A percentile compares a stretch with the other conserved stretches of the same genome.
Evolutionary conservation across 768 basidiomycete species (phyloP).

Genomic region (Tephrocybe sp.): DNA sequence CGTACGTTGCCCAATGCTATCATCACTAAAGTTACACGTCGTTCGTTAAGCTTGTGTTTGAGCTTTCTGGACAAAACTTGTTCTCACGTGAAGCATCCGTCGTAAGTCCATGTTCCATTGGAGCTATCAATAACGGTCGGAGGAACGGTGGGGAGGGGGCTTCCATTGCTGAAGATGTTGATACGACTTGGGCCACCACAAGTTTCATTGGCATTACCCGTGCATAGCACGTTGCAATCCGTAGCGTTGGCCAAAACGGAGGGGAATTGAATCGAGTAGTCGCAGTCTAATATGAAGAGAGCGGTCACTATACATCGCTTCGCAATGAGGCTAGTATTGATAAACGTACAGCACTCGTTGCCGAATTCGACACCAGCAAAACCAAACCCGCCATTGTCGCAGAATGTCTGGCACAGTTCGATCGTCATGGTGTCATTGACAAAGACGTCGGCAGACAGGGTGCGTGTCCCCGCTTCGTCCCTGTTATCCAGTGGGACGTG

Average conservation of each 20-base stretch:
- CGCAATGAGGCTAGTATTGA: neutral
- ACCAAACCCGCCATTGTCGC: conserved; percentile 1
- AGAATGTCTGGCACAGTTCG: conserved; percentile 7
- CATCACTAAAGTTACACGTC: neutral
- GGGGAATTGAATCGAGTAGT: conserved; percentile 11
- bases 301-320: neutral
- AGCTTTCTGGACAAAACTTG: too few species aligned
- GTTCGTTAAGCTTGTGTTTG: neutral
- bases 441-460: neutral
- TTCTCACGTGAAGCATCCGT: conserved; percentile 7
- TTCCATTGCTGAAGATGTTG: conserved; percentile 9
- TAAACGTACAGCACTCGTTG: conserved; percentile 11
- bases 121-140: neutral
- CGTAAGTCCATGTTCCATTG: neutral
- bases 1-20: conserved; percentile 8
- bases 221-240: conserved; percentile 8
- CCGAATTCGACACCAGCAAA: conserved; percentile 14
- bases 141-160: conserved; percentile 6
- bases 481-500: neutral
- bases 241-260: neutral
- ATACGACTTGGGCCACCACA: conserved; percentile 11
- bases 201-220: conserved; percentile 5
- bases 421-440: conserved; percentile 7
- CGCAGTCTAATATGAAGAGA: conserved; percentile 2
- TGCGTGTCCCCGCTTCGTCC: conserved; percentile 10